phyloP scores from a whole-genome alignment of 192 early-diverging fungal species.

The Ambispora gerdemannii region DNA sequence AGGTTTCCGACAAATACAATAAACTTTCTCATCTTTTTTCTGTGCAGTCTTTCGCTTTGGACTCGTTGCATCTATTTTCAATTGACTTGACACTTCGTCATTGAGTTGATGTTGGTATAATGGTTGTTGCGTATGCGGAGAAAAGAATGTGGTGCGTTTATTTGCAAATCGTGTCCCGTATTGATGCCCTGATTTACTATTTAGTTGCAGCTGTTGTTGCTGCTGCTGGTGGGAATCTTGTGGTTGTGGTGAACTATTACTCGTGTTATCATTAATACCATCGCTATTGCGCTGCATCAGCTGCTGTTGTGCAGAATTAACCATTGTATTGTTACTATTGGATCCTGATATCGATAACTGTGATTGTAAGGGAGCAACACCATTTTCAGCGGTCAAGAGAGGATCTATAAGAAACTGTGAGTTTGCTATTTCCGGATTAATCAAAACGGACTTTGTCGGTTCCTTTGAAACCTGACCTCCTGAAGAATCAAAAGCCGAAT shows the following conservation, averaged over 20 bases:
- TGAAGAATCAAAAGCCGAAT: background rate
- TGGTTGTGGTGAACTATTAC: too few species aligned
- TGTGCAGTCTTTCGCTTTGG: background rate
- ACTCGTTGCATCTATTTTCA: background rate
- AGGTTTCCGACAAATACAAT: constrained; percentile 66
- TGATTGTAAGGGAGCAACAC: background rate
- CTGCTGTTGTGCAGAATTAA: too few species aligned
- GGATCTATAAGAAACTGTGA: background rate
- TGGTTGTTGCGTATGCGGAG: background rate
- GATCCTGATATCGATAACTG: background rate
- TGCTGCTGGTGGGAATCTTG: constrained; percentile 29
- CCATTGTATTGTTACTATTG: too few species aligned
- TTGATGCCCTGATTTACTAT: background rate
- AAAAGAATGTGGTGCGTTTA: background rate
- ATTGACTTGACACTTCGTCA: too few species aligned
- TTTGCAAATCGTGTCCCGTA: constrained; percentile 10
- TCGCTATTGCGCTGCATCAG: constrained; percentile 17
- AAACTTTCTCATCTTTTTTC: constrained; percentile 51
- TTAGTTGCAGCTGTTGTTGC: background rate
- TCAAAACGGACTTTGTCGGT: background rate
- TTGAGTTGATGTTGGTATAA: too few species aligned
- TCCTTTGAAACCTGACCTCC: background rate
- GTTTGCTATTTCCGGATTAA: background rate
- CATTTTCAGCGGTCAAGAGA: background rate
- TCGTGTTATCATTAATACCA: too few species aligned